Evolutionary conservation across 2,329 filamentous ascomycete genomes (phyloP).

Genomic region (Cordyceps pruinosa): DNA sequence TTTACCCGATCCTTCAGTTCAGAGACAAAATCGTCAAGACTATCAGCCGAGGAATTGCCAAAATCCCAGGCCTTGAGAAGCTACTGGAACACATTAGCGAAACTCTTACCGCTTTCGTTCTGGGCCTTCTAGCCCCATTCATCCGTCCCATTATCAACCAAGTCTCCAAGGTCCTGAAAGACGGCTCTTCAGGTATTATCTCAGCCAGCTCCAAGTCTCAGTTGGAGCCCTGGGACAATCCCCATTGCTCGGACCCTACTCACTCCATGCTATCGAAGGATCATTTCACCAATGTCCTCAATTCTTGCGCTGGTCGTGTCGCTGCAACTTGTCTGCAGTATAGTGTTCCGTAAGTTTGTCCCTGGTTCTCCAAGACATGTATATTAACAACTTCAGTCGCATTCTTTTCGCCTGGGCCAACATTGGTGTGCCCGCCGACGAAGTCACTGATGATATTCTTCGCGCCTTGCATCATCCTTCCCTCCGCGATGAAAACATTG

Average conservation of each 20-base stretch:
- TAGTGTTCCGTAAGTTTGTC: slow-evolving; percentile 59
- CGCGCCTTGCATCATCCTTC: slow-evolving; percentile 88
- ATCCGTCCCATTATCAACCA: slow-evolving; percentile 85
- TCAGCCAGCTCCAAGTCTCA: slow-evolving; percentile 65
- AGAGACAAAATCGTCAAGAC: slow-evolving; percentile 87
- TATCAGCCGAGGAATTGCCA: slow-evolving; percentile 79
- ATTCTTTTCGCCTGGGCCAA: slow-evolving; percentile 93
- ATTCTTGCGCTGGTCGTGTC: slow-evolving; percentile 68
- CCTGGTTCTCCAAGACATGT: background rate
- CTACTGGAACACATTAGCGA: slow-evolving; percentile 93
- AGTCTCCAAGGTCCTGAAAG: slow-evolving; percentile 77
- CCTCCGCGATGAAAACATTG: slow-evolving; percentile 64
- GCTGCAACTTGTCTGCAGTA: slow-evolving; percentile 77
- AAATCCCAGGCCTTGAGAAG: slow-evolving; percentile 82
- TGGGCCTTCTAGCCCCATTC: slow-evolving; percentile 86
- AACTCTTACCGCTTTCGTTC: slow-evolving; percentile 82
- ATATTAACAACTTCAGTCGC: slow-evolving; percentile 39
- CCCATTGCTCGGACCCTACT: slow-evolving; percentile 68
- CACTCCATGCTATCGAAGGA: slow-evolving; percentile 75
- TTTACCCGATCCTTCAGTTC: slow-evolving; percentile 92
- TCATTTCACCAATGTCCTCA: slow-evolving; percentile 73
- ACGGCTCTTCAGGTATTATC: slow-evolving; percentile 69
- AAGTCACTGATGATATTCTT: slow-evolving; percentile 75
- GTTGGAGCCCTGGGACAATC: slow-evolving; percentile 73
- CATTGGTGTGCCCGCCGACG: slow-evolving; percentile 70